Evolutionary conservation across 805 yeast species (phyloP), one percentile per base, ranked within the genome.

Genomic region (Vanderwaltozyma verrucispora): DNA sequence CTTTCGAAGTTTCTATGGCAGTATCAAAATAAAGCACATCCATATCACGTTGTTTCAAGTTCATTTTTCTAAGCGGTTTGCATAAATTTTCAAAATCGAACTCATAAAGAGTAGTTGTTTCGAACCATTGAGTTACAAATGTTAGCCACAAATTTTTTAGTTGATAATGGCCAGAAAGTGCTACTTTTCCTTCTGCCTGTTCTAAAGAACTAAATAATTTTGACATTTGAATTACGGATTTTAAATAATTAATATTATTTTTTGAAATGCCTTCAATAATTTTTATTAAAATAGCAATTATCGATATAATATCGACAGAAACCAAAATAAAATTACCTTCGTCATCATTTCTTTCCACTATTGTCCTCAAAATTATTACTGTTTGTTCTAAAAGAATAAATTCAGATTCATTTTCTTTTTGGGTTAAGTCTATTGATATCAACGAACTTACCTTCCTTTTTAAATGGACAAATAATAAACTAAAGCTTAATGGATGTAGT

Each of bases 1-100:
- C 70, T 42, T 67, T 67, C 0, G 81, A 71, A 33, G 78, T 64
- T 49, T 79, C 86, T 6, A 69, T 63, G 0, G 80, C 75, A 14
- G 76, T 62, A 48, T 76, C 83, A 28, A 75, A 56, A 38, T 68
- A 65, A 23, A 74, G 51, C 41, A 66, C 68, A 10, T 67, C 71
- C 28, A 64, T 40, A 32, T 73, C 78, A 19, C 65, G 53, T 46
- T 45, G 49, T 35, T 42, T 36, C 25, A 52, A 34, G 40, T 54
- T 44, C 61, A 56, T 54, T 34, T 56, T 59, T 24, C 56, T 45
- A 28, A 45, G 64, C 13, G 55, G 38, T 35, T 49, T 47, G 3
- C 48, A 43, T 30, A 49, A 39, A 30, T 49, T 56, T 28, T 41
- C 45, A 25, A 51, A 43, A 24, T 53, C 59, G 25, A 49, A 59